Evolutionary conservation across 2,329 filamentous ascomycete species (phyloP).

Genomic region (Aspergillus piperis): DNA sequence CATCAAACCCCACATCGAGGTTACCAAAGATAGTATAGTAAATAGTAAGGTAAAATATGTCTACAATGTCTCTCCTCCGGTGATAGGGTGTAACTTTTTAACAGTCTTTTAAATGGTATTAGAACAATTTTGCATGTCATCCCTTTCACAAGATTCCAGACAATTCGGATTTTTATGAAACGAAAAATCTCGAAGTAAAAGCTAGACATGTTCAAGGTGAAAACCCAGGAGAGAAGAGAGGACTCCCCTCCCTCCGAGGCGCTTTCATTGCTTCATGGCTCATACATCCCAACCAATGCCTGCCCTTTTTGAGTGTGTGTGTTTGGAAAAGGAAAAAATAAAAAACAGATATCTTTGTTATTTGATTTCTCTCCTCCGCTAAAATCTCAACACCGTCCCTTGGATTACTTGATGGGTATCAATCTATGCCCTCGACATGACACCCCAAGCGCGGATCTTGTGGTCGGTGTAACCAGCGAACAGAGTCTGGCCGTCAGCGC

Average conservation of each 20-base stretch:
- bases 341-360: constrained; percentile 18
- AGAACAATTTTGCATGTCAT: constrained; percentile 41
- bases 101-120: constrained; percentile 38
- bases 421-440: constrained; percentile 85
- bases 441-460: constrained; percentile 96
- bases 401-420: background rate
- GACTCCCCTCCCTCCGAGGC: constrained; percentile 28
- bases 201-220: constrained; percentile 37
- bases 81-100: background rate
- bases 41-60: background rate
- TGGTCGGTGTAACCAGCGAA: constrained; percentile 99
- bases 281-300: constrained; percentile 45
- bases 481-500: constrained; percentile 96
- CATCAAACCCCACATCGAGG: constrained; percentile 36
- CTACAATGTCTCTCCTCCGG: background rate
- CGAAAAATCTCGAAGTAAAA: constrained; percentile 36
- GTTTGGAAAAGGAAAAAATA: constrained; percentile 32
- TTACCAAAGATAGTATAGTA: too few relatives aligned
- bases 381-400: constrained; percentile 9
- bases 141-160: constrained; percentile 36
- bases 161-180: constrained; percentile 30
- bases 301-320: constrained; percentile 32
- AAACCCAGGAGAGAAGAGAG: constrained; percentile 21
- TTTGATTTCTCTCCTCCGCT: constrained; percentile 26
- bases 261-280: constrained; percentile 48